A percentile compares a stretch with the other conserved stretches of the same genome.
phyloP scores from a whole-genome alignment of 257 asterid species.

The Scutellaria barbata region DNA sequence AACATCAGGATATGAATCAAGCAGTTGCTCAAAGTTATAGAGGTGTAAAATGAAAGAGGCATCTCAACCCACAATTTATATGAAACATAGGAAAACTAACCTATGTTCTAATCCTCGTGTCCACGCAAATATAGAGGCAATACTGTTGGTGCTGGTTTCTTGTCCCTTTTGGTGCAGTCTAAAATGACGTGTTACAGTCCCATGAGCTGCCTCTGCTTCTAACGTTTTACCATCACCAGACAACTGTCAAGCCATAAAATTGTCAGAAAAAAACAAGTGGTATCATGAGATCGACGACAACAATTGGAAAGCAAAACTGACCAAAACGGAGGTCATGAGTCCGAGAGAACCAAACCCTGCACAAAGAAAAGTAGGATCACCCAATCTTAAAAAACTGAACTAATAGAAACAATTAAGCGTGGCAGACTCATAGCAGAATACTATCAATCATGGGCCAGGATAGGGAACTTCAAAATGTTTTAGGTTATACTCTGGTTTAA shows the following conservation, averaged over 20 bases:
- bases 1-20: slow-evolving; percentile 9
- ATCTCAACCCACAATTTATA: neutral
- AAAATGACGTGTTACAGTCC: slow-evolving; percentile 92
- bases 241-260: slow-evolving; percentile 52
- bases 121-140: slow-evolving; percentile 98
- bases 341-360: slow-evolving; percentile 96
- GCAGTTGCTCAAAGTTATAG: neutral
- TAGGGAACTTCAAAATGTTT: too few species aligned
- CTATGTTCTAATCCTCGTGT: slow-evolving; percentile 84
- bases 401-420: neutral
- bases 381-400: slow-evolving; percentile 8
- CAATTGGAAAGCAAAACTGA: slow-evolving; percentile 36
- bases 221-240: slow-evolving; percentile 93
- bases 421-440: neutral
- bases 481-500: neutral
- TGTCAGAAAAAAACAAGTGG: slow-evolving; percentile 11
- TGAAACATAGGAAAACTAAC: slow-evolving; percentile 43
- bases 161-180: slow-evolving; percentile 88
- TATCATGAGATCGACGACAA: neutral
- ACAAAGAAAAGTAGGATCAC: slow-evolving; percentile 26
- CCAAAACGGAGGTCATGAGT: slow-evolving; percentile 93
- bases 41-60: neutral
- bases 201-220: slow-evolving; percentile 99
- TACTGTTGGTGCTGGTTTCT: slow-evolving; percentile 94
- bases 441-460: too few species aligned